A percentile compares a stretch with the other conserved stretches of the same genome.
Evolutionary conservation across 305 asterid species (phyloP).

Genomic region (Stenogyne calaminthoides): DNA sequence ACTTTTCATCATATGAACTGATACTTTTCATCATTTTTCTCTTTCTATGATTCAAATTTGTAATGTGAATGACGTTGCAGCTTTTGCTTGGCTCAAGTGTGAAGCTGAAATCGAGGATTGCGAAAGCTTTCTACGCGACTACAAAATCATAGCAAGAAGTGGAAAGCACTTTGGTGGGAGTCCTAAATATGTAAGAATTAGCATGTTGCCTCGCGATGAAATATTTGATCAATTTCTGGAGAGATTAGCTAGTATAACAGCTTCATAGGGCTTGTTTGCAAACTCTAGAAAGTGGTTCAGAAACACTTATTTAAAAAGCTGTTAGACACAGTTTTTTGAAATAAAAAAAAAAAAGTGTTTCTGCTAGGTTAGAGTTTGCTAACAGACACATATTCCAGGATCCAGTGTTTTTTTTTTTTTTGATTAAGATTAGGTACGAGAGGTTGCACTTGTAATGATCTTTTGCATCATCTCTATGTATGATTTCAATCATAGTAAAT

Average conservation of each 20-base stretch:
- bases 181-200: conserved; percentile 60
- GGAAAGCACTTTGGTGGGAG: conserved; percentile 76
- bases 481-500: conserved; percentile 1
- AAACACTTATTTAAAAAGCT: too few relatives aligned
- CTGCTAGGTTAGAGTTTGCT: too few relatives aligned
- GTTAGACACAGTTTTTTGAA: too few relatives aligned
- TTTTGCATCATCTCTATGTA: background rate
- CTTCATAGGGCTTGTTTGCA: background rate
- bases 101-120: conserved; percentile 66
- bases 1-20: too few relatives aligned
- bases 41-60: too few relatives aligned
- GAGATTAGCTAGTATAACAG: conserved; percentile 53
- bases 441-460: background rate
- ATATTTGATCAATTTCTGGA: conserved; percentile 54
- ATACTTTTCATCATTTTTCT: too few relatives aligned
- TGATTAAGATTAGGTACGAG: background rate
- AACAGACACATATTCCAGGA: too few relatives aligned
- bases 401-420: background rate
- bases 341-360: too few relatives aligned
- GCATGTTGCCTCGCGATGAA: conserved; percentile 66
- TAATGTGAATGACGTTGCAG: conserved; percentile 32
- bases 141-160: conserved; percentile 68
- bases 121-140: conserved; percentile 59
- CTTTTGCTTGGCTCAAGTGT: conserved; percentile 90
- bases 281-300: too few relatives aligned